A percentile compares a stretch with the other conserved stretches of the same genome.
These are phyloP conservation scores for Dipodascus geniculatus DNA, from an alignment of 805 yeast species.

Conservation along the genomic window DNA sequence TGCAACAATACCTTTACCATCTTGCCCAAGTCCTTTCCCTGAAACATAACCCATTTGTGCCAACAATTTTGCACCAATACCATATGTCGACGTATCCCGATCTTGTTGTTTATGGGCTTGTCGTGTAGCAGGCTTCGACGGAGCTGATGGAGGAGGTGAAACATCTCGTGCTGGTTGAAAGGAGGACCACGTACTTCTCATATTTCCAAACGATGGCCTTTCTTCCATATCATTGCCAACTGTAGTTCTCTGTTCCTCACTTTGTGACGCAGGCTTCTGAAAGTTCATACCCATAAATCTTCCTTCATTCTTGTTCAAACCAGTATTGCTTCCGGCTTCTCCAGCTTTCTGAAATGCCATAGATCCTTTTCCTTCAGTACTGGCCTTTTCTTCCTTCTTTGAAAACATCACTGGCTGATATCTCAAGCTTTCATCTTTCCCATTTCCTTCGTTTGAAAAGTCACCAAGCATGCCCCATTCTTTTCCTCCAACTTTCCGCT, in stretches of 20 bases:
- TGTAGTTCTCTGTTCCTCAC: not conserved
- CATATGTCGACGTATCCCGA: slow-evolving; percentile 34
- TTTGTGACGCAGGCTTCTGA: not conserved
- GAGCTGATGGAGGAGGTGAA: not conserved
- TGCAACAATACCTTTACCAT: slow-evolving; percentile 59
- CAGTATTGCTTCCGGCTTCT: no score
- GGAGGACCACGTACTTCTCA: not conserved
- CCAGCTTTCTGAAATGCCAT: not conserved
- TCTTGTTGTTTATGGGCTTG: not conserved
- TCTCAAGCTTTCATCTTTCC: not conserved
- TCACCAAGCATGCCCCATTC: not conserved
- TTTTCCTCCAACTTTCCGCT: not conserved
- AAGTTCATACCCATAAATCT: not conserved
- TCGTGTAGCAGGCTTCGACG: not conserved
- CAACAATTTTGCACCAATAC: slow-evolving; percentile 73
- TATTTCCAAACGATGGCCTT: not conserved
- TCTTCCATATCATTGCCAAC: not conserved
- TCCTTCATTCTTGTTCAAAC: not conserved
- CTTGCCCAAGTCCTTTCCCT: slow-evolving; percentile 77
- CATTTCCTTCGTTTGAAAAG: not conserved
- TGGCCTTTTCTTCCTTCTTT: not conserved
- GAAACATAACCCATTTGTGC: slow-evolving; percentile 76
- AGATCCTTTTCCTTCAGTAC: not conserved
- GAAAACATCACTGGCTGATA: not conserved
- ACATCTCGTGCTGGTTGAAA: not conserved